Percentiles rank a stretch among this genome's conserved stretches.
These are phyloP conservation scores for Stenocarpella maydis DNA, from an alignment of 2,329 filamentous ascomycete species.

Conservation along the genomic window DNA sequence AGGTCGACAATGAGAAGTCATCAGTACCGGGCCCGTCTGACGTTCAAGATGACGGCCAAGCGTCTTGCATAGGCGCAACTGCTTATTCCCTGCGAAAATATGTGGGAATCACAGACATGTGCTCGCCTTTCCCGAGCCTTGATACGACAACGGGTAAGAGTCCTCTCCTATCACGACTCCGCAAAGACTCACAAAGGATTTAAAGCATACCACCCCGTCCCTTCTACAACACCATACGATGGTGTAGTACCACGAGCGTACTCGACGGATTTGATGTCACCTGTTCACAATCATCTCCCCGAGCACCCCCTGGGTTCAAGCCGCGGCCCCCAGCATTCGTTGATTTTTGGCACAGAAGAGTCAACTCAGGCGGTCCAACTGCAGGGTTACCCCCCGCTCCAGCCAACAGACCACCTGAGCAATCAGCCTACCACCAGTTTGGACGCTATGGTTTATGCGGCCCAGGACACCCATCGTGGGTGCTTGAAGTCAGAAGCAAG, in stretches of 20 bases:
- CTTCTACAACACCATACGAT: constrained; percentile 22
- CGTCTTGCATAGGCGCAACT: constrained; percentile 13
- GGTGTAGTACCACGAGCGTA: constrained; percentile 14
- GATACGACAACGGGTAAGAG: constrained; percentile 26
- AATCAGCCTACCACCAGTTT: constrained; percentile 40
- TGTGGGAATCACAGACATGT: neutral
- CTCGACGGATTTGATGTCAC: constrained; percentile 28
- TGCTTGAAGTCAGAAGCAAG: constrained; percentile 40
- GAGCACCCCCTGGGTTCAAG: constrained; percentile 23
- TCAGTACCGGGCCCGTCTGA: constrained; percentile 12
- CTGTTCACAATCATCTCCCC: neutral
- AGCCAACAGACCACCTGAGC: constrained; percentile 23
- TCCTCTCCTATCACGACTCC: neutral
- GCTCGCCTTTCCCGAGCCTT: constrained; percentile 14
- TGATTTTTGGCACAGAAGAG: constrained; percentile 21
- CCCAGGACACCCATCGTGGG: constrained; percentile 38
- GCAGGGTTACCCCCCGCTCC: constrained; percentile 27
- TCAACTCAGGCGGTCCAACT: constrained; percentile 33
- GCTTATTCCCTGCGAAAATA: constrained; percentile 17
- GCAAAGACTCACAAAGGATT: constrained; percentile 4
- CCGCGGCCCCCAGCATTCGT: constrained; percentile 31
- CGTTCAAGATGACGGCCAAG: constrained; percentile 14
- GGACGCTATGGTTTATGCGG: constrained; percentile 53
- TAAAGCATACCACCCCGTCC: constrained; percentile 27
- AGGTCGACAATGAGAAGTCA: constrained; percentile 25